Base-by-base conservation (phyloP, 768 basidiomycete species). In the Kwoniella sp. region DNA sequence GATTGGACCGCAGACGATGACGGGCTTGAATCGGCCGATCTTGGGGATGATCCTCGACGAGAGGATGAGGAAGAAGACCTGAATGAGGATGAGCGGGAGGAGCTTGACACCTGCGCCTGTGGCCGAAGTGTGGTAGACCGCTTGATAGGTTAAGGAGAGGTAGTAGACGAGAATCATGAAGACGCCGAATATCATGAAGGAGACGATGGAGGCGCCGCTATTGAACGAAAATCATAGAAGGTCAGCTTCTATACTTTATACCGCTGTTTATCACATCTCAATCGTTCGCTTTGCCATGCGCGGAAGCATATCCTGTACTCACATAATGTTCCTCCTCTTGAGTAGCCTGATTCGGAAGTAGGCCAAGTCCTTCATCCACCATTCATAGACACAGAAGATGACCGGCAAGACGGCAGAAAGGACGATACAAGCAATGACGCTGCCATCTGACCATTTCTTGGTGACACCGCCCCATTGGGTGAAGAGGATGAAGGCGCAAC, bases 371-470 rank as follows among this genome's bases (percentile, higher is more conserved):
- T 31, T 37, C 45, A 79, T 50, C 66, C 67, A 79, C 47, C 65
- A 71, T 61, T 83, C 82, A 79, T 82, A 85, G 15, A 68, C 58
- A 31, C 83, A 37, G 61, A 83, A 81, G 30, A 79, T 58, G 15
- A 79, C 55, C 4, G 76, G 65, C 20, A 82, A 51, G 11, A 80
- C 74, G 62, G 65, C 65, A 59, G 69, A 66, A 62, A 81, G 67
- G 47, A 79, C 77, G 57, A 73, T 65, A 45, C 56, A 61, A 67
- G 80, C 71, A 74, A 86, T 73, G 29, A 80, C 69, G 74, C 84
- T 70, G 80, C 84, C 68, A 79, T 85, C 37, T 66, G 83, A 53
- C 84, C 86, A 86, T 17, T 83, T 73, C 62, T 83, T 82, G 13
- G 76, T 80, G 58, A 74, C 75, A 8, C 77, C 80, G 41, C 79